Evolutionary conservation across 2,329 filamentous ascomycete species (phyloP).

Genomic region (Endoconidiophora polonica): DNA sequence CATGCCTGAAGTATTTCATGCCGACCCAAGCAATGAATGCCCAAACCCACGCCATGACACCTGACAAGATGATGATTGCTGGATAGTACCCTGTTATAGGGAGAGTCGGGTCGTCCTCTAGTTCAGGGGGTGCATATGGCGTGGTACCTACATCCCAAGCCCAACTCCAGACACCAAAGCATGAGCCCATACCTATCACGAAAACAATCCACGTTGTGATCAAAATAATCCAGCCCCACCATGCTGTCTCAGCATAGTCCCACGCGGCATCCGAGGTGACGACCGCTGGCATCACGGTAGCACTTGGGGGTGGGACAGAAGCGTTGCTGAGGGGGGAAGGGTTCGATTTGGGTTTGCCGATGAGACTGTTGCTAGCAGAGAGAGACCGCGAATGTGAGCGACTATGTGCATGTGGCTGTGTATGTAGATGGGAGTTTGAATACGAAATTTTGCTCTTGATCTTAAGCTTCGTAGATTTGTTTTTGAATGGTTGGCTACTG

Average conservation of each 20-base stretch:
- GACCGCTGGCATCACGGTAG: conserved; percentile 18
- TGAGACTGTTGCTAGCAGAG: background rate
- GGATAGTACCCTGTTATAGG: conserved; percentile 97
- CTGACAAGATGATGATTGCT: conserved; percentile 71
- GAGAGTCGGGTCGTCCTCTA: conserved; percentile 86
- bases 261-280: conserved; percentile 41
- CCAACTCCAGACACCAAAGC: conserved; percentile 92
- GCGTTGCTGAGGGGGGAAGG: conserved; percentile 7
- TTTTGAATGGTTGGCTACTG: background rate
- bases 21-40: conserved; percentile 94
- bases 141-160: conserved; percentile 97
- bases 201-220: conserved; percentile 89
- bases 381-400: conserved; percentile 1
- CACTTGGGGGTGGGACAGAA: conserved; percentile 3
- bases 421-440: background rate
- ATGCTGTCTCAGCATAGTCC: conserved; percentile 90
- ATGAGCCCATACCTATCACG: conserved; percentile 90
- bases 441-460: background rate
- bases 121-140: conserved; percentile 83
- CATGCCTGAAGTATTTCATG: conserved; percentile 98
- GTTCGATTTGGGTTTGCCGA: conserved; percentile 3
- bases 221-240: conserved; percentile 94
- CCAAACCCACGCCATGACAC: conserved; percentile 98
- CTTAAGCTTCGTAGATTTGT: background rate
- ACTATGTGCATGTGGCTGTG: background rate